Conservation (phyloP, 23 red algal species). For the Gracilaria vermiculophylla region DNA sequence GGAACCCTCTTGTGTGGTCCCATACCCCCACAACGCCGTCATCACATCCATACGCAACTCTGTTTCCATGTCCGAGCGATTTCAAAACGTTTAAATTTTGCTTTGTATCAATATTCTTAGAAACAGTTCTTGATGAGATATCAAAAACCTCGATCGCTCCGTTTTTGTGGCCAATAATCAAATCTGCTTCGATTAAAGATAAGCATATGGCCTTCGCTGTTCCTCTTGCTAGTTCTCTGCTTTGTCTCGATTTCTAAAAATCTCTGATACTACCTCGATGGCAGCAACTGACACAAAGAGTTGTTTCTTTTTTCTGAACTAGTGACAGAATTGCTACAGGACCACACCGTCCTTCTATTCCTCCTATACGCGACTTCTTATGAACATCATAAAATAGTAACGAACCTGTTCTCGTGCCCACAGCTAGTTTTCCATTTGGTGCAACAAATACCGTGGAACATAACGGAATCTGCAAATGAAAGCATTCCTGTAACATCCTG, state of each 20-base stretch:
- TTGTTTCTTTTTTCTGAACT: not conserved
- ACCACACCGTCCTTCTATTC: not conserved
- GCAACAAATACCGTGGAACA: not conserved
- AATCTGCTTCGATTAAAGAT: not conserved
- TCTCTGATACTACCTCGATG: not conserved
- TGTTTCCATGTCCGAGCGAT: not conserved
- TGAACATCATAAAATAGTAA: not conserved
- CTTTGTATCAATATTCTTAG: not conserved
- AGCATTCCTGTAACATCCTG: not conserved
- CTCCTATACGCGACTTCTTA: not conserved
- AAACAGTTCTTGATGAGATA: not conserved
- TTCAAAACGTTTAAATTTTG: not conserved
- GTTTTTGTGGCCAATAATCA: not conserved
- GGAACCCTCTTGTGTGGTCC: not conserved
- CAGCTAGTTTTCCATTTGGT: not conserved
- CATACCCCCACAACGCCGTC: not conserved
- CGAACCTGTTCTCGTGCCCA: not conserved
- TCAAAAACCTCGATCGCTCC: not conserved
- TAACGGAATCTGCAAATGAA: not conserved
- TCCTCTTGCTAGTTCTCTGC: not conserved
- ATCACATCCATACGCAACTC: not conserved
- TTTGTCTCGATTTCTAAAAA: not conserved
- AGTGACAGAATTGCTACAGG: not conserved
- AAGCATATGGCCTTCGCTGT: not conserved
- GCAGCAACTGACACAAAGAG: not conserved